phyloP scores from a whole-genome alignment of 2,329 filamentous ascomycete species.

The Claviceps lovelessii region DNA sequence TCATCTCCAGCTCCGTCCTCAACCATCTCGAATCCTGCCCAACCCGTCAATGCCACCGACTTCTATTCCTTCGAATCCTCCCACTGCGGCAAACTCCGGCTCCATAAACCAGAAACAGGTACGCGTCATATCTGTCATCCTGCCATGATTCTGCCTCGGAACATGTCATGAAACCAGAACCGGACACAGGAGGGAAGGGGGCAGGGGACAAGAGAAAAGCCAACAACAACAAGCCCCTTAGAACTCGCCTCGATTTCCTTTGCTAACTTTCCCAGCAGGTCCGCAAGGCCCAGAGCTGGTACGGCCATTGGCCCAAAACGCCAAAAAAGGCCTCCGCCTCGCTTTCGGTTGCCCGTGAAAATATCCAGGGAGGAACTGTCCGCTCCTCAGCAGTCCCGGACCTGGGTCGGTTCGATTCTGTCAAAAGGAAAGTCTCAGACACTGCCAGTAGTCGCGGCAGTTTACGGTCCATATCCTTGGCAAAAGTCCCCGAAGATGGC shows the following conservation, averaged over 20 bases:
- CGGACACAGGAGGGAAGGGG: neutral
- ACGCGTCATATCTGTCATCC: neutral
- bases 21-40: neutral
- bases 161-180: too few relatives aligned
- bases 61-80: neutral
- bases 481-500: slow-evolving; percentile 14
- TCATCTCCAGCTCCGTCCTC: neutral
- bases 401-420: slow-evolving; percentile 34
- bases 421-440: slow-evolving; percentile 21
- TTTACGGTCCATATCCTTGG: slow-evolving; percentile 10
- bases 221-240: too few relatives aligned
- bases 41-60: slow-evolving; percentile 4
- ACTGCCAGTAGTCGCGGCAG: slow-evolving; percentile 17
- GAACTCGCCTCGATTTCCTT: neutral
- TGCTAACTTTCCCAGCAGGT: slow-evolving; percentile 20
- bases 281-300: slow-evolving; percentile 45
- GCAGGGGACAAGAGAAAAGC: neutral
- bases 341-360: slow-evolving; percentile 45
- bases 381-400: slow-evolving; percentile 32
- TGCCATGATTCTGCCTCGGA: neutral
- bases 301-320: slow-evolving; percentile 44
- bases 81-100: neutral
- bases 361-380: slow-evolving; percentile 42
- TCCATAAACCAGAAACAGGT: slow-evolving; percentile 7
- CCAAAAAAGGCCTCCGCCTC: slow-evolving; percentile 46